Evolutionary conservation across 1,284 basidiomycete genomes (phyloP).

Genomic region (Hemileia vastatrix): DNA sequence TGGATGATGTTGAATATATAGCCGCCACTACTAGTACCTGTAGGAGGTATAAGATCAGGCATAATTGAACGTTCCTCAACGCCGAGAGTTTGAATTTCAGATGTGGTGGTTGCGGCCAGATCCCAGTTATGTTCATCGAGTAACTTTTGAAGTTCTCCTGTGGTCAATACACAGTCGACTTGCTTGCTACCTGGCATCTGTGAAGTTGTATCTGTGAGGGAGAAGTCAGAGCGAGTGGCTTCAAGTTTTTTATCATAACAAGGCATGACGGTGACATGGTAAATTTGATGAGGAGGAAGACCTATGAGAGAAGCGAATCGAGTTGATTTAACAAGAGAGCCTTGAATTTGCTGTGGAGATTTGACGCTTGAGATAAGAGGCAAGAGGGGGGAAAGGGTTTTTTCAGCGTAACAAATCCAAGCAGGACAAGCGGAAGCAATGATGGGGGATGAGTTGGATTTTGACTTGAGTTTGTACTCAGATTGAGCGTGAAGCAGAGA

Average conservation of each 20-base stretch:
- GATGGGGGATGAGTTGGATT: slow-evolving; percentile 87
- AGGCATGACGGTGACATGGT: slow-evolving; percentile 96
- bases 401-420: slow-evolving; percentile 99
- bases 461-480: slow-evolving; percentile 33
- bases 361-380: slow-evolving; percentile 80
- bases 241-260: slow-evolving; percentile 99
- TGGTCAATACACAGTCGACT: slow-evolving; percentile 95
- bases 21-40: slow-evolving; percentile 55
- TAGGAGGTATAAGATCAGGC: slow-evolving; percentile 53
- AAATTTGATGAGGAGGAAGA: slow-evolving; percentile 60
- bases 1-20: slow-evolving; percentile 51
- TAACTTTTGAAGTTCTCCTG: slow-evolving; percentile 81
- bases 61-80: slow-evolving; percentile 15
- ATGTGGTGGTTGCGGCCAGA: slow-evolving; percentile 53
- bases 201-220: slow-evolving; percentile 62
- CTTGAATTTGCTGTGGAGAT: slow-evolving; percentile 89
- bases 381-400: slow-evolving; percentile 69
- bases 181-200: slow-evolving; percentile 73
- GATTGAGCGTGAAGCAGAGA: slow-evolving; percentile 21
- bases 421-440: slow-evolving; percentile 92
- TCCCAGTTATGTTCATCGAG: slow-evolving; percentile 75
- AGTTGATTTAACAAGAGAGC: slow-evolving; percentile 70
- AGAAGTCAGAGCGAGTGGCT: slow-evolving; percentile 84
- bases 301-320: slow-evolving; percentile 68
- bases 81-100: slow-evolving; percentile 47